Evolutionary conservation across 2,329 filamentous ascomycete species (phyloP).

Genomic region (Fusarium sp.): DNA sequence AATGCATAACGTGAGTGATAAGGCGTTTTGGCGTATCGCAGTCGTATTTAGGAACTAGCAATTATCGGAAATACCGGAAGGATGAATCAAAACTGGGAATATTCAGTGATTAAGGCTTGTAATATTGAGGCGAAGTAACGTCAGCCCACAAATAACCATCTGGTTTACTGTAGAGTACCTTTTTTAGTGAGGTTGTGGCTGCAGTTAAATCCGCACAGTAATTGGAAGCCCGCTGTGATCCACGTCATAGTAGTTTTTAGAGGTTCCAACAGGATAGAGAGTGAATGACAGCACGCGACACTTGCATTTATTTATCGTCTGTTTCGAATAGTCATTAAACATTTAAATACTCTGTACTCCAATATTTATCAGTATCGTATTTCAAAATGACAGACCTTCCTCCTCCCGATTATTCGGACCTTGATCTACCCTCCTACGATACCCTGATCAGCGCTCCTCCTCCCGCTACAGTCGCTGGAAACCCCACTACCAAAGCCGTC

Average conservation of each 20-base stretch:
- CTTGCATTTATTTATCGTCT: not conserved
- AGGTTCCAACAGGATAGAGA: constrained; percentile 8
- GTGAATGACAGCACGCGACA: constrained; percentile 27
- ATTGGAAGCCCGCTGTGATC: constrained; percentile 7
- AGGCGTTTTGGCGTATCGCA: constrained; percentile 32
- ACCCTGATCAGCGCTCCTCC: constrained; percentile 18
- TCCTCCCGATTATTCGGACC: constrained; percentile 16
- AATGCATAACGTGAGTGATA: not conserved
- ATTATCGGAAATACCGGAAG: constrained; percentile 21
- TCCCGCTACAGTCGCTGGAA: constrained; percentile 5
- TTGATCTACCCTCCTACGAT: constrained; percentile 42
- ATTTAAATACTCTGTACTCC: not conserved
- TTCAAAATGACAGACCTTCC: constrained; percentile 29
- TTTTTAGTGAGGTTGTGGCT: constrained; percentile 13
- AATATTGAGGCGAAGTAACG: constrained; percentile 12
- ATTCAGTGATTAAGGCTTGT: constrained; percentile 1
- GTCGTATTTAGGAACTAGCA: constrained; percentile 14
- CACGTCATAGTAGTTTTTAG: constrained; percentile 32
- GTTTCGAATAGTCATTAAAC: not conserved
- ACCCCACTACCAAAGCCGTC: constrained; percentile 16
- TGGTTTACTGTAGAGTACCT: not conserved
- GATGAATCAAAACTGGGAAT: not conserved
- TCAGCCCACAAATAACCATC: not conserved
- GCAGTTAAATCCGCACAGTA: not conserved
- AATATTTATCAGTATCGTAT: not conserved